A percentile compares a stretch with the other conserved stretches of the same genome.
These are phyloP conservation scores for Clitopilus hobsonii DNA, from an alignment of 768 basidiomycete species.

Conservation along the genomic window DNA sequence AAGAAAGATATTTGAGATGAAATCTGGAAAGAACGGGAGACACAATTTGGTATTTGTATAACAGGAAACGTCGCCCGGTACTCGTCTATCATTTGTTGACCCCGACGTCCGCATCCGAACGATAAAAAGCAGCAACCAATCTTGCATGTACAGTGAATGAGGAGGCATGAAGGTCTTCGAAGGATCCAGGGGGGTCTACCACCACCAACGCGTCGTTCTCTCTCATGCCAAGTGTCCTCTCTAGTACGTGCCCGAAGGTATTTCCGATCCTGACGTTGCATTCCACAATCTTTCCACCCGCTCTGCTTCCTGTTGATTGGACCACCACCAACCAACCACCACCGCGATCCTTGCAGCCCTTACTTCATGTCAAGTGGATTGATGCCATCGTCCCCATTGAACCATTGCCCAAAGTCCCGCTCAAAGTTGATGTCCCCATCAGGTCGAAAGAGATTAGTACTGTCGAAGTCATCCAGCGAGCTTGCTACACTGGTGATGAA, in stretches of 20 bases:
- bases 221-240: neutral
- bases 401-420: conserved; percentile 75
- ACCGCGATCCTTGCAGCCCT: neutral
- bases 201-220: conserved; percentile 1
- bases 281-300: neutral
- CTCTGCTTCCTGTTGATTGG: neutral
- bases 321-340: neutral
- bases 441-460: conserved; percentile 32
- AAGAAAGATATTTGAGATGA: neutral
- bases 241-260: neutral
- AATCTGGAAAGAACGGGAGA: neutral
- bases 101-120: neutral
- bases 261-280: neutral
- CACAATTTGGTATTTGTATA: neutral
- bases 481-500: conserved; percentile 41
- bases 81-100: neutral
- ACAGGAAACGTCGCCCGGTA: neutral
- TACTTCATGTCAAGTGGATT: conserved; percentile 26
- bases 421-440: conserved; percentile 60
- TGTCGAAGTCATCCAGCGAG: conserved; percentile 38
- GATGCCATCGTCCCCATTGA: conserved; percentile 49
- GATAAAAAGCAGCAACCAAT: neutral
- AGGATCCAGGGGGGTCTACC: neutral
- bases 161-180: neutral
- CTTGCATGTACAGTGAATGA: neutral